Percentiles rank a stretch among this genome's conserved stretches.
Evolutionary conservation across 208 protist species (phyloP).

Genomic region (Trichomonas gallinae): DNA sequence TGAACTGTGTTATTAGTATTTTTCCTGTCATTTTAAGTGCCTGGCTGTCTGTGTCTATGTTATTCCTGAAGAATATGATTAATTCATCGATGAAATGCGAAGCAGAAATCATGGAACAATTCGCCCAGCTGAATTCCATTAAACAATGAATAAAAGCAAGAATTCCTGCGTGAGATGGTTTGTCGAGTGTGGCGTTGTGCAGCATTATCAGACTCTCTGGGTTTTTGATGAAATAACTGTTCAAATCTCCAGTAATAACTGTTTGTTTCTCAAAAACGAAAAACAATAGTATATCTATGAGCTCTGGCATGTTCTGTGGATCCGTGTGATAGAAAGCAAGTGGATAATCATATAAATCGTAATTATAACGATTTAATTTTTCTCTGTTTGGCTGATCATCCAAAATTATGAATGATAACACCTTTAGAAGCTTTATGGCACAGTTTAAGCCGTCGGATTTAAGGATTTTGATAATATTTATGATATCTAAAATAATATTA

Average conservation of each 20-base stretch:
- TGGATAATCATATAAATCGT: background rate
- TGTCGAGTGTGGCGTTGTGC: background rate
- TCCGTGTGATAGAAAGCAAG: background rate
- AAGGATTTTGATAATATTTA: background rate
- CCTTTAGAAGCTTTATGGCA: background rate
- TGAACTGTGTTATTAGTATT: background rate
- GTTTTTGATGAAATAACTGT: background rate
- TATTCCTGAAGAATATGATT: background rate
- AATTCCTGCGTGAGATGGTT: background rate
- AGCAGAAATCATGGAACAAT: background rate
- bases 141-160: background rate
- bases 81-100: background rate
- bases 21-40: background rate
- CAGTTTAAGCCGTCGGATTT: background rate
- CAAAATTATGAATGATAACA: background rate
- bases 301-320: background rate
- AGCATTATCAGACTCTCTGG: background rate
- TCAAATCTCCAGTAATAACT: background rate
- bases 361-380: background rate
- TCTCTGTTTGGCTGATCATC: background rate
- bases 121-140: background rate
- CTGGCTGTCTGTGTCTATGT: background rate
- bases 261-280: background rate
- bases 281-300: background rate
- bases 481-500: background rate